These are phyloP conservation scores for Podospora australis DNA, from an alignment of 495 filamentous ascomycete species.

Conservation along the genomic window DNA sequence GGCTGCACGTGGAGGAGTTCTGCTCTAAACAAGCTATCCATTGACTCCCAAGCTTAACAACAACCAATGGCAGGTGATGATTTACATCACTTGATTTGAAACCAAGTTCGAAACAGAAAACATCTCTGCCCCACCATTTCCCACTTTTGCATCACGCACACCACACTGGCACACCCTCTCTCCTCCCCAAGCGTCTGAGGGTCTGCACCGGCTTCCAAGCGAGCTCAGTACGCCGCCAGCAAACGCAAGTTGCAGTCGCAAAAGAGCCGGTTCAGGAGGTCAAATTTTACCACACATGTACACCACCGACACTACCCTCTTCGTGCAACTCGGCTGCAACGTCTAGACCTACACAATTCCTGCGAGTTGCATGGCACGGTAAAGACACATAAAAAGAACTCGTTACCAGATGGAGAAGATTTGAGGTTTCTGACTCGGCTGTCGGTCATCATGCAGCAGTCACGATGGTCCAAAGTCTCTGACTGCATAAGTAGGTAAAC, in stretches of 20 bases:
- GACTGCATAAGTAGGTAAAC: neutral
- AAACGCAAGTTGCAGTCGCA: too few relatives aligned
- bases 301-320: too few relatives aligned
- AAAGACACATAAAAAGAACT: too few relatives aligned
- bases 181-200: neutral
- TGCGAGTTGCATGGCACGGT: too few relatives aligned
- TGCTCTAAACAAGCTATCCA: constrained; percentile 4
- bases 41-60: too few relatives aligned
- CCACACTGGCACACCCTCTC: neutral
- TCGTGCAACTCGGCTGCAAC: too few relatives aligned
- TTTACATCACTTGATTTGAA: constrained; percentile 28
- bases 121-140: constrained; percentile 9
- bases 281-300: too few relatives aligned
- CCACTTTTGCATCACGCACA: neutral
- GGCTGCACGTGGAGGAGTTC: constrained; percentile 27
- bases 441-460: neutral
- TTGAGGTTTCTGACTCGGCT: neutral
- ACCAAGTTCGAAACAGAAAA: constrained; percentile 27
- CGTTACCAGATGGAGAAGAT: too few relatives aligned
- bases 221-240: neutral
- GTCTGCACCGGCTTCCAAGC: neutral
- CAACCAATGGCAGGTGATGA: constrained; percentile 4
- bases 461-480: neutral
- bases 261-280: neutral
- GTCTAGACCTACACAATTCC: too few relatives aligned